Percentiles rank a stretch among this genome's conserved stretches.
phyloP scores from a whole-genome alignment of 257 asterid genomes.

The Jasminum sambac region DNA sequence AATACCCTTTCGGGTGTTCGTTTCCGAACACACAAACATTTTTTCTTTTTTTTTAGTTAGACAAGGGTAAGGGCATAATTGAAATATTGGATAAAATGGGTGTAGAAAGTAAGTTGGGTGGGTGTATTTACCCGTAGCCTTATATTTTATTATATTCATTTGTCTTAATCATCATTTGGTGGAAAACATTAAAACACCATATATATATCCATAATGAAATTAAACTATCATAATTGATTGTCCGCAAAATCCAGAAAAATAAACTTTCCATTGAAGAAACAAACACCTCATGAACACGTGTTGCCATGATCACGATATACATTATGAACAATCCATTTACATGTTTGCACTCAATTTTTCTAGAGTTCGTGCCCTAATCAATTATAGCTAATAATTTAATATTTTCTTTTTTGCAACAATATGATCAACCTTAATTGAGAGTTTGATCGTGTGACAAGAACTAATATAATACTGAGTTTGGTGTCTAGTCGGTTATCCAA shows the following conservation, averaged over 20 bases:
- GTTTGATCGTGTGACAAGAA: background rate
- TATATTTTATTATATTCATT: background rate
- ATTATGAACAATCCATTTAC: slow-evolving; percentile 35
- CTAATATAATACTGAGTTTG: background rate
- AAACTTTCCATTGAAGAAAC: slow-evolving; percentile 41
- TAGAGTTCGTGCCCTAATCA: slow-evolving; percentile 38
- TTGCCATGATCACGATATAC: slow-evolving; percentile 27
- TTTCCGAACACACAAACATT: too few species aligned
- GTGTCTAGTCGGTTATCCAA: background rate
- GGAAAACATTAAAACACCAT: background rate
- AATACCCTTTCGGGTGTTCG: too few species aligned
- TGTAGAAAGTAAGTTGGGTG: too few species aligned
- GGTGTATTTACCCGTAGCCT: too few species aligned
- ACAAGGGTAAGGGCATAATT: too few species aligned
- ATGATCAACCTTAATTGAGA: background rate
- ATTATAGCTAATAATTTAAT: slow-evolving; percentile 44
- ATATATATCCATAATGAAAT: background rate
- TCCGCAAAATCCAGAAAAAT: slow-evolving; percentile 5
- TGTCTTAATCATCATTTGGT: background rate
- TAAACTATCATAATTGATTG: slow-evolving; percentile 17
- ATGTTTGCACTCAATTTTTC: slow-evolving; percentile 32
- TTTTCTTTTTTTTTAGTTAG: too few species aligned
- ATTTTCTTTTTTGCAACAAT: slow-evolving; percentile 22
- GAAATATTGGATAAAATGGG: too few species aligned
- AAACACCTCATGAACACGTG: slow-evolving; percentile 38